Conservation (phyloP, 106 monocot species). For the Posidonia australis region DNA sequence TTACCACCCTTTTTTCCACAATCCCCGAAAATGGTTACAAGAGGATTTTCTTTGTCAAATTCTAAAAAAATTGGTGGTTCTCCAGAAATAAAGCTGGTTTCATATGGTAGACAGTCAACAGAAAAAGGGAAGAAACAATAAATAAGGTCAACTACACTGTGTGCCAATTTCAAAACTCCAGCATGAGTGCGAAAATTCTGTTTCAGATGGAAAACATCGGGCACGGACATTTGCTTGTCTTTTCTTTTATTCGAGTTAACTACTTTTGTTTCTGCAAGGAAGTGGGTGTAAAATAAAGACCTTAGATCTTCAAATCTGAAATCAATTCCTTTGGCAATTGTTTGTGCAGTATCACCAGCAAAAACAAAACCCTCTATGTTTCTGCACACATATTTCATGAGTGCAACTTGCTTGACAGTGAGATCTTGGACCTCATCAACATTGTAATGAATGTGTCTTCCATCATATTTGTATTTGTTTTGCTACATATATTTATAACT, state of each 20-base stretch:
- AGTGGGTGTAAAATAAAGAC: conserved; percentile 47
- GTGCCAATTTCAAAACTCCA: conserved; percentile 50
- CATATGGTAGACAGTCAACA: conserved; percentile 38
- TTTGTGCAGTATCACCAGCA: conserved; percentile 84
- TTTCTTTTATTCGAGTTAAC: neutral
- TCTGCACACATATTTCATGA: conserved; percentile 43
- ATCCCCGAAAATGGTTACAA: conserved; percentile 49
- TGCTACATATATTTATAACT: too few species aligned
- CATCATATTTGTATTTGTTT: too few species aligned
- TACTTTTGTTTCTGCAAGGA: conserved; percentile 4
- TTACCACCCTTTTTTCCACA: neutral
- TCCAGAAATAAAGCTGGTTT: conserved; percentile 45
- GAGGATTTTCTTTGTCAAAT: conserved; percentile 42
- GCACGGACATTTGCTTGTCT: conserved; percentile 8
- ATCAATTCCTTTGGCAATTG: conserved; percentile 54
- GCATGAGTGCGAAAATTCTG: conserved; percentile 63
- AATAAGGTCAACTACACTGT: conserved; percentile 48
- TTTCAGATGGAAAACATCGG: conserved; percentile 40
- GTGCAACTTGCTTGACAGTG: conserved; percentile 46
- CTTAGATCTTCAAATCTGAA: conserved; percentile 67
- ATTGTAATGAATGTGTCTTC: too few species aligned
- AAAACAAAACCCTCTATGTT: conserved; percentile 57
- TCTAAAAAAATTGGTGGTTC: conserved; percentile 53
- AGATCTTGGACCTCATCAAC: conserved; percentile 80
- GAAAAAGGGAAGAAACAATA: conserved; percentile 39